These are phyloP conservation scores for Talaromyces sp. DNA, from an alignment of 2,329 filamentous ascomycete genomes.

Conservation along the genomic window DNA sequence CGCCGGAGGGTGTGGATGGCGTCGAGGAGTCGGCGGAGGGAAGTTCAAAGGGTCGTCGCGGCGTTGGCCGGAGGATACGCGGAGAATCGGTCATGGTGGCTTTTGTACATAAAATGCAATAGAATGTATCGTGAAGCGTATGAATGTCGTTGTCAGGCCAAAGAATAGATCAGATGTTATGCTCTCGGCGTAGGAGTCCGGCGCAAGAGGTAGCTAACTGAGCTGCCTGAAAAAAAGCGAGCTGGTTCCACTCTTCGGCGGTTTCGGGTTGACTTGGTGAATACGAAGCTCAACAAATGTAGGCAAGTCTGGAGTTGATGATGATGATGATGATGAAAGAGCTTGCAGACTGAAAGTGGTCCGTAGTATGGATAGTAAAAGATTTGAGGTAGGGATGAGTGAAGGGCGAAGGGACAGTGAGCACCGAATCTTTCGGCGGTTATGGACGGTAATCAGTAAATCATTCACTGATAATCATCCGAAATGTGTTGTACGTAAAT, in stretches of 20 bases:
- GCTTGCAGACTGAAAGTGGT: not conserved
- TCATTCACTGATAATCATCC: not conserved
- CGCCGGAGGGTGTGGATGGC: constrained; percentile 41
- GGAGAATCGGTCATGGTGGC: constrained; percentile 43
- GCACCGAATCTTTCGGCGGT: not conserved
- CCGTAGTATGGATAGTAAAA: not conserved
- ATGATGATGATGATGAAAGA: not conserved
- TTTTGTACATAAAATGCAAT: not conserved
- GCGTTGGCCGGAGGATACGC: constrained; percentile 65
- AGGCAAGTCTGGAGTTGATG: not conserved
- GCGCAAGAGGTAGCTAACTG: not conserved
- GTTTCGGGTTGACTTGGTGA: not conserved
- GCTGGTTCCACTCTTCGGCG: constrained; percentile 3
- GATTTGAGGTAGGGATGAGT: not conserved
- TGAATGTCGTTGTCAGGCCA: not conserved
- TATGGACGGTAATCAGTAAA: not conserved
- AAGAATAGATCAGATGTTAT: not conserved
- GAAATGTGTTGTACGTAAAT: not conserved
- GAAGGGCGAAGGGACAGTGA: not conserved
- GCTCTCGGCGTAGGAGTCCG: not conserved
- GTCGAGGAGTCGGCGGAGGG: constrained; percentile 45
- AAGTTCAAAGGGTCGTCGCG: constrained; percentile 68
- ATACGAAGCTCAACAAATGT: not conserved
- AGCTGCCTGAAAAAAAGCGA: constrained; percentile 1
- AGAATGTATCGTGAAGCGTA: not conserved